These are phyloP conservation scores for Garcia nutans DNA, from an alignment of 345 rosid genomes.

Conservation along the genomic window DNA sequence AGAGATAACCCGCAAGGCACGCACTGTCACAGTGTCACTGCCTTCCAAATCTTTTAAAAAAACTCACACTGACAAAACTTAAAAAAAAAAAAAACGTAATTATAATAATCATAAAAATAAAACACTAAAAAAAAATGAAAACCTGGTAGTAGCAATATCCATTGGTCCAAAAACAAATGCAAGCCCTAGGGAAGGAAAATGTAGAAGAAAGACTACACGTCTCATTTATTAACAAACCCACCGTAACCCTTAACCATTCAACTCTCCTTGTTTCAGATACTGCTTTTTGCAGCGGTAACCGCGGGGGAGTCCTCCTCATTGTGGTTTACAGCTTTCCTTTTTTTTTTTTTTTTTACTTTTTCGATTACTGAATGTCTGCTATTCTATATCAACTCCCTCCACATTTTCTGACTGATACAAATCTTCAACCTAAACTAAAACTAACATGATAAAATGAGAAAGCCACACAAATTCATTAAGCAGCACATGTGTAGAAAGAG, in stretches of 20 bases:
- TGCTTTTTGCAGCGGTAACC: constrained; percentile 16
- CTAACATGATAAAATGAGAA: too few relatives aligned
- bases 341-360: neutral
- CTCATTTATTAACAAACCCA: neutral
- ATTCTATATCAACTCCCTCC: too few relatives aligned
- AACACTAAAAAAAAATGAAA: too few relatives aligned
- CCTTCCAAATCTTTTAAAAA: neutral
- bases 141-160: too few relatives aligned
- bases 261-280: neutral
- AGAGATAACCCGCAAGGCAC: constrained; percentile 47
- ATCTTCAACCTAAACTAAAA: too few relatives aligned
- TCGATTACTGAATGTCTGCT: neutral
- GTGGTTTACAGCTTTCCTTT: neutral
- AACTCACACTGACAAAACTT: neutral
- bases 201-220: neutral
- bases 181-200: neutral
- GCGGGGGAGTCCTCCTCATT: constrained; percentile 17
- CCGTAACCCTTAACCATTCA: constrained; percentile 14
- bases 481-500: too few relatives aligned
- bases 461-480: too few relatives aligned
- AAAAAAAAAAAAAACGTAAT: too few relatives aligned
- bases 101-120: too few relatives aligned
- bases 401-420: too few relatives aligned
- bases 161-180: too few relatives aligned
- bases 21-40: constrained; percentile 25